Base-by-base conservation (phyloP, 768 basidiomycete species). In the Pisolithus sp. region DNA sequence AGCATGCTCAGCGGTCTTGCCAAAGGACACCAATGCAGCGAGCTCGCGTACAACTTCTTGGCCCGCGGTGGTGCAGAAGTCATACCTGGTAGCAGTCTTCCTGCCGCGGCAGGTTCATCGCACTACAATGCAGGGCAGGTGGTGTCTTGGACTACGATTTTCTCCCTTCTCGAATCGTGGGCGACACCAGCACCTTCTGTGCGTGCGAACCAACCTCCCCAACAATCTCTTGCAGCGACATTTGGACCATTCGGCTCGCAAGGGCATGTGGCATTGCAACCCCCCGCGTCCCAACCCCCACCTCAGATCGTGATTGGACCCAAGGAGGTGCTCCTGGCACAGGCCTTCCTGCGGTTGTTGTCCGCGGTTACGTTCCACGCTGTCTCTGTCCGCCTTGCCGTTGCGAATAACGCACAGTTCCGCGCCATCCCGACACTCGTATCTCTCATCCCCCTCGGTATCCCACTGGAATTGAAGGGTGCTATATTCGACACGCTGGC, bases 381-480 rank as follows among this genome's bases (percentile, higher is more conserved):
- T 0, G 75, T 86, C 8, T 77, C 86, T 4, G 92, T 90, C 2
- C 84, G 93, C 17, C 76, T 83, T 9, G 84, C 89, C 6, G 80
- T 95, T 12, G 78, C 85, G 20, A 79, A 83, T 26, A 86, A 90
- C 63, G 76, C 78, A 2, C 83, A 86, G 24, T 89, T 92, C 70
- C 83, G 86, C 42, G 89, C 89, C 0, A 81, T 95, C 53, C 84
- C 84, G 1, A 87, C 88, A 0, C 72, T 95, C 4, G 76, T 93
- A 30, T 80, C 83, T 0, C 78, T 95, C 30, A 78, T 93, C 46
- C 86, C 88, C 2, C 75, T 89, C 1, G 77, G 84, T 10, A 77
- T 93, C n/a, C 89, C 92, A 1, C 74, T 94, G n/a, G 90, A 94
- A 59, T 75, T 95, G 46, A 95, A 95, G 58, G 93, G 90, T 5